Evolutionary conservation across 495 filamentous ascomycete species (phyloP), one percentile per base, ranked within the genome.

Genomic region (Penicillium canescens): DNA sequence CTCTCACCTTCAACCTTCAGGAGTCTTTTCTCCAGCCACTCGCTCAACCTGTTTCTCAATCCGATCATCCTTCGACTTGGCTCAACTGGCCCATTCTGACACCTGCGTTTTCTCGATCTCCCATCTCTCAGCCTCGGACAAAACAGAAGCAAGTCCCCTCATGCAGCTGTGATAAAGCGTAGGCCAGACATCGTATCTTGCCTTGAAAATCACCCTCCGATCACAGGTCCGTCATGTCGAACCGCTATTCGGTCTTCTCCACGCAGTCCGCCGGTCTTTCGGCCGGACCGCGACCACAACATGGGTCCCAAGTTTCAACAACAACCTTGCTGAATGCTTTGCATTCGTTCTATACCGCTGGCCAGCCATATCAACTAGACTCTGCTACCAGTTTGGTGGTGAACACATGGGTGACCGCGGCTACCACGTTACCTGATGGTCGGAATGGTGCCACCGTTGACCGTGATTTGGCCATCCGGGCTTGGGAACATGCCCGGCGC

Each of bases 401-500:
- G 49, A 98, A 97, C 72, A 95, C 93, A 55, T 96, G 91, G 91
- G 79, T 91, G 21, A 95, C 88, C 3, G 90, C 89, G 6, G 78
- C 83, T 10, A 85, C 86, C 56, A 68, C 78, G 4, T 80, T 83
- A 42, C 78, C 79, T 0, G 85, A 89, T 61, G 89, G 87, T 24
- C 80, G 78, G 12, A 73, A 73, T 35, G 90, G 89, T 23, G 91
- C 90, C 20, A 89, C 86, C 0, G 81, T 97, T 35, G 94, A 98
- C 63, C 74, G 79, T 49, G 86, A 89, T 20, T 63, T 98, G 49
- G 90, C 88, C 2, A 77, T 84, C 13, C 82, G 90, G 63, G 94
- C 92, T 24, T 98, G 94, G 94, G 94, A 98, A 73, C 94, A 98
- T 81, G 94, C 95, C 47, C 82, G 94, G 57, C 82, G 94, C 42